Conservation (phyloP, 2,329 filamentous ascomycete species). For the Cordyceps militaris region DNA sequence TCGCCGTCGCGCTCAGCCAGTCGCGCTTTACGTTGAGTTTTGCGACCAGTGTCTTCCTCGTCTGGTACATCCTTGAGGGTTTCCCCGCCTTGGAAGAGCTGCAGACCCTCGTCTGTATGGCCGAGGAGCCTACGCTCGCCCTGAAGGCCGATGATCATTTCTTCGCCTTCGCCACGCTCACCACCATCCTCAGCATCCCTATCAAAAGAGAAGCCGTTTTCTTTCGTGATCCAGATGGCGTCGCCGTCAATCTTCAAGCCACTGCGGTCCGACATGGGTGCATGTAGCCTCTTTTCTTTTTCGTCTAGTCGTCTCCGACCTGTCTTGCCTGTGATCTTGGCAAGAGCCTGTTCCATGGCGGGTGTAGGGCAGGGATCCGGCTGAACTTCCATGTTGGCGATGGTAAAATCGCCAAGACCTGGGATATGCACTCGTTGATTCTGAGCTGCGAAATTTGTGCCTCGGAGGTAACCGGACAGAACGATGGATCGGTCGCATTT, state of each 20-base stretch:
- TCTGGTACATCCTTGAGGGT: constrained; percentile 50
- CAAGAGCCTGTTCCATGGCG: constrained; percentile 77
- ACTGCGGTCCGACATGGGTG: constrained; percentile 96
- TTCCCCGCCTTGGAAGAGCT: constrained; percentile 75
- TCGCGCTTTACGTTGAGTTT: constrained; percentile 50
- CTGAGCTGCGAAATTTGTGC: constrained; percentile 84
- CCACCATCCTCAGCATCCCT: constrained; percentile 52
- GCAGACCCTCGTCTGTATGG: constrained; percentile 72
- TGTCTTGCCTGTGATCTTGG: constrained; percentile 77
- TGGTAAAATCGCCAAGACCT: constrained; percentile 81
- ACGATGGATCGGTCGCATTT: constrained; percentile 89
- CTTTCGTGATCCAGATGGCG: constrained; percentile 77
- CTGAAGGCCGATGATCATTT: constrained; percentile 87
- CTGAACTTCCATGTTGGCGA: constrained; percentile 75
- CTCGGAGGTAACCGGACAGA: constrained; percentile 86
- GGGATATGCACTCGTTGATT: constrained; percentile 87
- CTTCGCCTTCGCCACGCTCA: constrained; percentile 87
- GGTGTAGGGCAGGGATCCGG: constrained; percentile 96
- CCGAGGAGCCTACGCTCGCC: constrained; percentile 75
- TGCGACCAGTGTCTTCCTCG: constrained; percentile 52
- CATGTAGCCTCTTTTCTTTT: constrained; percentile 93
- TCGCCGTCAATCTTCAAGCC: constrained; percentile 95
- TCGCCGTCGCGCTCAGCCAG: constrained; percentile 54
- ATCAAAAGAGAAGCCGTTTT: constrained; percentile 70
- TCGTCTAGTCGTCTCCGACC: constrained; percentile 78